Conservation (phyloP, 1,284 basidiomycete species). For the Apiotrichum mycotoxinovorans region DNA sequence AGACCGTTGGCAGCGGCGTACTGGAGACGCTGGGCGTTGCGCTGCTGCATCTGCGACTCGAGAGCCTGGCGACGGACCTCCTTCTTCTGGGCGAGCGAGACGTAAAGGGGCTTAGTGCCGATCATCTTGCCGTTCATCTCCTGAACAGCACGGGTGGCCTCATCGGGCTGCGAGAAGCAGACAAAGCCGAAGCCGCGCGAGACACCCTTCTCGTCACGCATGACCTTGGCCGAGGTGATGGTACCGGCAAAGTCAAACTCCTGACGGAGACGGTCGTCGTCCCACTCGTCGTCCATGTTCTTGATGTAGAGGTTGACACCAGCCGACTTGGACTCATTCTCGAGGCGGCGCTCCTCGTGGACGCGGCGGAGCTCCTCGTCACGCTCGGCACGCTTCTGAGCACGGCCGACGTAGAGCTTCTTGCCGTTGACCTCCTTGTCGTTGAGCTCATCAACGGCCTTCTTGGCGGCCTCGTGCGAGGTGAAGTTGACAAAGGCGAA, state of each 20-base stretch:
- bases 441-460: constrained; percentile 85
- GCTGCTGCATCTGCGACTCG: constrained; percentile 96
- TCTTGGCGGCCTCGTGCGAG: constrained; percentile 84
- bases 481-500: constrained; percentile 99
- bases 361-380: constrained; percentile 93
- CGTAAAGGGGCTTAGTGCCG: constrained; percentile 96
- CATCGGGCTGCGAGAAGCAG: constrained; percentile 97
- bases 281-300: constrained; percentile 84
- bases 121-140: constrained; percentile 99
- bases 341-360: constrained; percentile 94
- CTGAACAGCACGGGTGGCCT: constrained; percentile 98
- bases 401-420: constrained; percentile 93
- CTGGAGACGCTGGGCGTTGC: constrained; percentile 84
- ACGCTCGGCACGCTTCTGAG: constrained; percentile 98
- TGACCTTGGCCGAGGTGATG: constrained; percentile 98
- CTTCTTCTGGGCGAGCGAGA: constrained; percentile 96
- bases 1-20: constrained; percentile 83
- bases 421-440: constrained; percentile 81
- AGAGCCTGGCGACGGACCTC: constrained; percentile 98
- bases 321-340: constrained; percentile 97
- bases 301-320: constrained; percentile 99
- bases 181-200: constrained; percentile 96
- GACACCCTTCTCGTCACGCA: constrained; percentile 84
- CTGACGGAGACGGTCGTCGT: constrained; percentile 87
- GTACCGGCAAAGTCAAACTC: constrained; percentile 97